These are phyloP conservation scores for Hypsizygus marmoreus DNA, from an alignment of 768 basidiomycete species.

Conservation along the genomic window DNA sequence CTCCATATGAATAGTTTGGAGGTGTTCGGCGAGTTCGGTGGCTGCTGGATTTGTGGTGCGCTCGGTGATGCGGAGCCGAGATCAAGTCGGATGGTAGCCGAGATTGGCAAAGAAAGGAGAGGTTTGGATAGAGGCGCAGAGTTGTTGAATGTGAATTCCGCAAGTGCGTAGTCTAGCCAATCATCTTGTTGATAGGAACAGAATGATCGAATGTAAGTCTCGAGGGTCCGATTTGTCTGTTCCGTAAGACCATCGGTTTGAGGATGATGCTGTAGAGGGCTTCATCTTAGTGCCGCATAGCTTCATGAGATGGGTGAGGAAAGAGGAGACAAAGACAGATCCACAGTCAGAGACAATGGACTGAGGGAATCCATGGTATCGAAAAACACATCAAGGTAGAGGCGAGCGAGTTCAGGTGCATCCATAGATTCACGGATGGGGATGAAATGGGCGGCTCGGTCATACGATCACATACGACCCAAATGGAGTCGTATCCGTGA, in stretches of 20 bases:
- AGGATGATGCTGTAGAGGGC: conserved; percentile 40
- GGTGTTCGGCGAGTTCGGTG: neutral
- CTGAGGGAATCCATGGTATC: conserved; percentile 33
- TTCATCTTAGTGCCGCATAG: conserved; percentile 9
- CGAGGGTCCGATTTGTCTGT: too few species aligned
- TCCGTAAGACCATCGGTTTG: too few species aligned
- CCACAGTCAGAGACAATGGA: conserved; percentile 35
- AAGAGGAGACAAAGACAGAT: conserved; percentile 32
- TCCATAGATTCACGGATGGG: conserved; percentile 29
- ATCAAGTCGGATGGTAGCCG: too few species aligned
- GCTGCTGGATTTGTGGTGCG: neutral
- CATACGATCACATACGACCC: conserved; percentile 39
- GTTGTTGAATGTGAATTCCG: conserved; percentile 44
- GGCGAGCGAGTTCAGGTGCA: conserved; percentile 30
- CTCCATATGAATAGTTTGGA: neutral
- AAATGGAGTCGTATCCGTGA: conserved; percentile 36
- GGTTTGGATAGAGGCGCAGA: conserved; percentile 27
- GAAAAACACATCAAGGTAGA: conserved; percentile 39
- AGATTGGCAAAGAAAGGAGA: conserved; percentile 37
- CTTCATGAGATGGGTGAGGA: conserved; percentile 21
- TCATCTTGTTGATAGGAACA: conserved; percentile 38
- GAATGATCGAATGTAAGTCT: conserved; percentile 37
- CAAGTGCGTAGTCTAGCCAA: too few species aligned
- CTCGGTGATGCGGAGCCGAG: neutral
- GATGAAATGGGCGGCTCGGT: conserved; percentile 45